Evolutionary conservation across 1,139 yeast genomes (phyloP).

Genomic region (Blastobotrys arbuscula): DNA sequence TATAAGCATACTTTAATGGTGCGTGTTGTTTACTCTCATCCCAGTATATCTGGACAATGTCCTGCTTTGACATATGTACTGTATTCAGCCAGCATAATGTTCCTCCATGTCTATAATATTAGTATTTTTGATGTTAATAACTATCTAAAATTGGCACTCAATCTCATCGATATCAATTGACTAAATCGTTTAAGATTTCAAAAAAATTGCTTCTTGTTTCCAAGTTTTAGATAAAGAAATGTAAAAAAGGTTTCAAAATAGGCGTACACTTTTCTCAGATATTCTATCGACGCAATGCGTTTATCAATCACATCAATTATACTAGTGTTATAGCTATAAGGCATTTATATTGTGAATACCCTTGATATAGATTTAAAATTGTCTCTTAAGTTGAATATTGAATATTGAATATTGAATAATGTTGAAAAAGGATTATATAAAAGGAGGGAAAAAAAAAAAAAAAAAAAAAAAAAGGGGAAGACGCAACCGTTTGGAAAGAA

Average conservation of each 20-base stretch:
- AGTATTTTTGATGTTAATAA: too few relatives aligned
- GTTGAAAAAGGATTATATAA: not conserved
- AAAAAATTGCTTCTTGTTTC: too few relatives aligned
- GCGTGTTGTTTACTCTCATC: slow-evolving; percentile 16
- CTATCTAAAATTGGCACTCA: too few relatives aligned
- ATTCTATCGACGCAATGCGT: slow-evolving; percentile 25
- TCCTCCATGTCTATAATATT: slow-evolving; percentile 20
- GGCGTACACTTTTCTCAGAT: slow-evolving; percentile 26
- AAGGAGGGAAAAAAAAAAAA: not conserved
- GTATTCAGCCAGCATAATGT: slow-evolving; percentile 25
- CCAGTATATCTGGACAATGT: slow-evolving; percentile 21
- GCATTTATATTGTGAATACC: too few relatives aligned
- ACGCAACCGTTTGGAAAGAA: not conserved
- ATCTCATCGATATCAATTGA: too few relatives aligned
- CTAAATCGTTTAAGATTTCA: too few relatives aligned
- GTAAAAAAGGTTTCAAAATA: not conserved
- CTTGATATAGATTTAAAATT: too few relatives aligned
- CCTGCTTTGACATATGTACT: slow-evolving; percentile 21
- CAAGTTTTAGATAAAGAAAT: too few relatives aligned
- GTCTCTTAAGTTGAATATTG: too few relatives aligned
- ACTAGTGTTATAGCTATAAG: slow-evolving; percentile 7
- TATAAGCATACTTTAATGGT: slow-evolving; percentile 16
- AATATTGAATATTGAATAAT: not conserved
- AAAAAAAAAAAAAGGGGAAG: not conserved
- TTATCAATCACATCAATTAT: slow-evolving; percentile 20